Evolutionary conservation across 2,329 filamentous ascomycete genomes (phyloP).

Genomic region (Sphaerulina populicola): DNA sequence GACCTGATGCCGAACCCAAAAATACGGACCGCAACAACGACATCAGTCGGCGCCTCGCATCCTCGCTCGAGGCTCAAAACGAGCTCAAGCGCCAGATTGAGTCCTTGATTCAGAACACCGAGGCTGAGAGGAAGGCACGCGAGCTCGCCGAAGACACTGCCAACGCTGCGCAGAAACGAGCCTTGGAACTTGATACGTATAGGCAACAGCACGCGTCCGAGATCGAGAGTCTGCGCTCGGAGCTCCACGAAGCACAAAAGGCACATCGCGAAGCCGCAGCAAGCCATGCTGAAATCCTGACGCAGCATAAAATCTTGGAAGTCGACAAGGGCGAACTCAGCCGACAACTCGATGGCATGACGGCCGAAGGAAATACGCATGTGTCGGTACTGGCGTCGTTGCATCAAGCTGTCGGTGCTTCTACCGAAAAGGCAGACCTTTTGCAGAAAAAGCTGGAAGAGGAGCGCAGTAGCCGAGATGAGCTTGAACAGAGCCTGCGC

Average conservation of each 20-base stretch:
- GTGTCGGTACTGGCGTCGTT: conserved; percentile 64
- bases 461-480: conserved; percentile 67
- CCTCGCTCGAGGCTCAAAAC: conserved; percentile 66
- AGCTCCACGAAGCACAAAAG: conserved; percentile 71
- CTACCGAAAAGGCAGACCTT: conserved; percentile 64
- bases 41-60: conserved; percentile 72
- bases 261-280: conserved; percentile 73
- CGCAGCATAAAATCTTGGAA: conserved; percentile 63
- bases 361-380: conserved; percentile 61
- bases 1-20: conserved; percentile 43
- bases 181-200: conserved; percentile 74
- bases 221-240: conserved; percentile 73
- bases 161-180: conserved; percentile 70
- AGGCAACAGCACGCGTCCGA: conserved; percentile 78
- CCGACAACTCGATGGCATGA: conserved; percentile 57
- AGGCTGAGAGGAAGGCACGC: conserved; percentile 70
- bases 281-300: conserved; percentile 65
- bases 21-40: conserved; percentile 63
- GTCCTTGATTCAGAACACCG: conserved; percentile 58
- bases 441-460: conserved; percentile 77
- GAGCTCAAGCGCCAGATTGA: conserved; percentile 75
- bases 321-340: conserved; percentile 79
- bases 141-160: conserved; percentile 83
- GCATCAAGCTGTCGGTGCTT: conserved; percentile 68
- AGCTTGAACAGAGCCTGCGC: conserved; percentile 65